Evolutionary conservation across 2,329 filamentous ascomycete species (phyloP).

Genomic region (Xylaria sp.): DNA sequence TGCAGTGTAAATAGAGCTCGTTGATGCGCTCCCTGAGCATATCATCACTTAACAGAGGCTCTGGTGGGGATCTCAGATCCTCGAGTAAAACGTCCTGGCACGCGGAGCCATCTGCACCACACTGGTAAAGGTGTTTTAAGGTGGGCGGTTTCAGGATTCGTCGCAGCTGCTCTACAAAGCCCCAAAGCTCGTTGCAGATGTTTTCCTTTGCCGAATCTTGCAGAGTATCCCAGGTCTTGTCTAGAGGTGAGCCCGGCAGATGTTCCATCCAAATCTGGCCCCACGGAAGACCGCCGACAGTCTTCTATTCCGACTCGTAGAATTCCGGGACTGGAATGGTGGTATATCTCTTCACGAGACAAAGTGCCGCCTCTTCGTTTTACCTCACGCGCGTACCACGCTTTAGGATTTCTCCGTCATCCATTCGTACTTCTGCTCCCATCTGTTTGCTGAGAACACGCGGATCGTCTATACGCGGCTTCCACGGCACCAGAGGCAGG

Average conservation of each 20-base stretch:
- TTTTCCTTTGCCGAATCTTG: conserved; percentile 12
- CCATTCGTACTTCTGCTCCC: conserved; percentile 14
- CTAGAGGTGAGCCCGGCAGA: not conserved
- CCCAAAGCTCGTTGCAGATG: conserved; percentile 23
- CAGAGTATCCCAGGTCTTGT: not conserved
- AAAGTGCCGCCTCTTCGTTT: conserved; percentile 14
- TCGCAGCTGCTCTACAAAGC: conserved; percentile 19
- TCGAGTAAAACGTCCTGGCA: not conserved
- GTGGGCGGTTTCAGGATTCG: conserved; percentile 10
- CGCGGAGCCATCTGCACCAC: conserved; percentile 14
- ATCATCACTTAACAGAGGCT: not conserved
- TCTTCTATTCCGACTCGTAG: not conserved
- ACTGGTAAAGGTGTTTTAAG: conserved; percentile 8
- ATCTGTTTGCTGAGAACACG: conserved; percentile 1
- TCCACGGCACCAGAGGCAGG: conserved; percentile 1
- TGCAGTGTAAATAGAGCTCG: not conserved
- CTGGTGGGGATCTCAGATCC: not conserved
- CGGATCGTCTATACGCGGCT: conserved; percentile 16
- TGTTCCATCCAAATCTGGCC: conserved; percentile 20
- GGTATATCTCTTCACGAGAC: conserved; percentile 13
- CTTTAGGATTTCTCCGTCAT: not conserved
- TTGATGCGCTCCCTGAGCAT: not conserved
- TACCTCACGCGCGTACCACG: not conserved
- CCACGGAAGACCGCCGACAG: not conserved
- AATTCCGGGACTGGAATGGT: conserved; percentile 20